Base-by-base conservation (phyloP, 164 flowering plant genomes). In the Berberis vulgaris region DNA sequence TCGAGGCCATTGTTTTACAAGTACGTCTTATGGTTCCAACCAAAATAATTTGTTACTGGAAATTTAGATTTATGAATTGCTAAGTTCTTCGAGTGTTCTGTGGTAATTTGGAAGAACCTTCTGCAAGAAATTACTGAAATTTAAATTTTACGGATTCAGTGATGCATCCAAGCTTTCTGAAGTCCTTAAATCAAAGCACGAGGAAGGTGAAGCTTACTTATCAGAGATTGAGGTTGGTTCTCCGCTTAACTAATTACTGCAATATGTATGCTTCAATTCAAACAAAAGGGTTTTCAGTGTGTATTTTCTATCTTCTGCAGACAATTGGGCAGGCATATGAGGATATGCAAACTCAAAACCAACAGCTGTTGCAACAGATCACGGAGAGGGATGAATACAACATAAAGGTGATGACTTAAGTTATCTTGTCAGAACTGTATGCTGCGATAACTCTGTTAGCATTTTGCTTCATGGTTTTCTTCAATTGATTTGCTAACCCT, bases 351-450 rank as follows among this genome's bases (percentile, higher is more conserved):
- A 83, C 81, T 69, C 97, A 91, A 77, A 91, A 95, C 72, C 97
- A 84, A 61, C 98, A 95, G 6, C 78, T 91, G n/a, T 73, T 95
- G 82, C 98, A 82, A 77, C 98, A 91, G 74, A 79, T 92, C 52
- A 86, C 97, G 2, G 99, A 95, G 78, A 82, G 96, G 77, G 99
- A 95, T 82, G 99, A 95, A 73, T 95, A 86, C 72, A 95, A 95
- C 75, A 88, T 92, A 26, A 95, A 95, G 98, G 99, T 95, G 62
- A 65, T 67, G 44, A 45, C 3, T 42, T 67, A 54, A 49, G 55
- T 41, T n/a, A 7, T 26, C 40, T 49, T 10, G 26, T 41, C 4
- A 45, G 66, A 40, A 43, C 57, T 54, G n/a, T 42, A 4, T 13
- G 40, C 41, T 2, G 9, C 0, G 59, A 38, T 57, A 1, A 10